phyloP scores from a whole-genome alignment of 495 filamentous ascomycete genomes.

The Penicillium tannophilum region DNA sequence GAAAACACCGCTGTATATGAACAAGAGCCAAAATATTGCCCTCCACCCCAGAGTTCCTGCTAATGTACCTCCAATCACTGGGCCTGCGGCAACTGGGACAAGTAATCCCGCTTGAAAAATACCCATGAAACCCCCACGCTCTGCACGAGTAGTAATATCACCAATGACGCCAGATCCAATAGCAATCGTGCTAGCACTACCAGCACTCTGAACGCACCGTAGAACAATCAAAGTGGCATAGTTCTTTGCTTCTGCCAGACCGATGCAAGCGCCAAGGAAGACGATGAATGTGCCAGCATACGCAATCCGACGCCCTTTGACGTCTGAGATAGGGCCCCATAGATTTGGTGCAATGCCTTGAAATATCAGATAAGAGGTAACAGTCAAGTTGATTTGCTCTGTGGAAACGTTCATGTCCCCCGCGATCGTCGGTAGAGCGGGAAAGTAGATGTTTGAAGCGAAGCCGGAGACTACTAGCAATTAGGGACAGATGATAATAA shows the following conservation, averaged over 20 bases:
- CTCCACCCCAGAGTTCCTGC: slow-evolving; percentile 56
- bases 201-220: slow-evolving; percentile 52
- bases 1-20: slow-evolving; percentile 49
- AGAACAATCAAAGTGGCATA: slow-evolving; percentile 51
- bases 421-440: slow-evolving; percentile 49
- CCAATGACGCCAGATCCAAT: slow-evolving; percentile 59
- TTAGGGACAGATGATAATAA: slow-evolving; percentile 5
- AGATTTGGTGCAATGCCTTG: slow-evolving; percentile 54
- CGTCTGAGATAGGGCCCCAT: slow-evolving; percentile 54
- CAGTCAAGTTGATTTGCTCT: slow-evolving; percentile 50
- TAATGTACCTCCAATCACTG: slow-evolving; percentile 57
- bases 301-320: slow-evolving; percentile 46
- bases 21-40: slow-evolving; percentile 59
- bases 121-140: slow-evolving; percentile 59
- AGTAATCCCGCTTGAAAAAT: slow-evolving; percentile 53
- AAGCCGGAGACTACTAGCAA: slow-evolving; percentile 47
- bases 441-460: slow-evolving; percentile 59
- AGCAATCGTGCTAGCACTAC: slow-evolving; percentile 55
- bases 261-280: slow-evolving; percentile 50
- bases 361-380: slow-evolving; percentile 56
- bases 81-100: slow-evolving; percentile 51
- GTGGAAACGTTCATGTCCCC: slow-evolving; percentile 43
- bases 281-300: slow-evolving; percentile 51
- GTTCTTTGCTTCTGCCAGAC: slow-evolving; percentile 46
- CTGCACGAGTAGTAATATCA: slow-evolving; percentile 54